phyloP scores from a whole-genome alignment of 2,329 filamentous ascomycete species.

The Aspergillus pseudoviridinutans region DNA sequence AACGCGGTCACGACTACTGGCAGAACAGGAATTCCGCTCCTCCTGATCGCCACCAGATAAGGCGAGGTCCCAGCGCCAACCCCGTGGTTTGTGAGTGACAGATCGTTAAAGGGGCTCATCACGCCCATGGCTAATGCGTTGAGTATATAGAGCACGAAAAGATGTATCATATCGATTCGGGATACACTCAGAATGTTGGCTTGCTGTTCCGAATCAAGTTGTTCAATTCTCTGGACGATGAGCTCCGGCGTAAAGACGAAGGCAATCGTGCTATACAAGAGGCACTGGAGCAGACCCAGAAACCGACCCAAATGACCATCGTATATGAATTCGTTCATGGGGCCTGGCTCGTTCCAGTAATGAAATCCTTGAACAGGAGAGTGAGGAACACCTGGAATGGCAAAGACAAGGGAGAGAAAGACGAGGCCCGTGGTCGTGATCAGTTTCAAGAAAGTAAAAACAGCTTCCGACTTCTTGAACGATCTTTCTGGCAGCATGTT shows the following conservation, averaged over 20 bases:
- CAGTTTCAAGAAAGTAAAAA: conserved; percentile 49
- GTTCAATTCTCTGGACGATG: conserved; percentile 52
- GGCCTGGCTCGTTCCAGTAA: conserved; percentile 48
- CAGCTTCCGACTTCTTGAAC: conserved; percentile 48
- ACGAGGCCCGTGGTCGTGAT: conserved; percentile 48
- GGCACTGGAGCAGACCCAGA: conserved; percentile 46
- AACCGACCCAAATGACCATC: conserved; percentile 47
- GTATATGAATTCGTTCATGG: conserved; percentile 47
- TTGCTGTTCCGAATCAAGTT: conserved; percentile 46
- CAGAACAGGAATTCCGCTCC: conserved; percentile 58
- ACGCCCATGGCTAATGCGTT: conserved; percentile 56
- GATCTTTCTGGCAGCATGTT: conserved; percentile 47
- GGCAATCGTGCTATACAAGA: conserved; percentile 49
- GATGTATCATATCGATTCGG: conserved; percentile 52
- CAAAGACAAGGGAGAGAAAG: conserved; percentile 49
- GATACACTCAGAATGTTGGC: conserved; percentile 52
- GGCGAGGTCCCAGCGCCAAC: conserved; percentile 50
- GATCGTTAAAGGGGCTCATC: conserved; percentile 55
- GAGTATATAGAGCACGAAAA: conserved; percentile 56
- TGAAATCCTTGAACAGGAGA: conserved; percentile 48
- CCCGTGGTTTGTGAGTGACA: conserved; percentile 50
- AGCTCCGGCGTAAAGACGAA: conserved; percentile 53
- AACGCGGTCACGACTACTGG: conserved; percentile 69
- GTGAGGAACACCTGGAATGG: conserved; percentile 48
- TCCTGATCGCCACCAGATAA: conserved; percentile 40